These are phyloP conservation scores for Microglena sp. DNA, from an alignment of 139 green algal genomes.

Conservation along the genomic window DNA sequence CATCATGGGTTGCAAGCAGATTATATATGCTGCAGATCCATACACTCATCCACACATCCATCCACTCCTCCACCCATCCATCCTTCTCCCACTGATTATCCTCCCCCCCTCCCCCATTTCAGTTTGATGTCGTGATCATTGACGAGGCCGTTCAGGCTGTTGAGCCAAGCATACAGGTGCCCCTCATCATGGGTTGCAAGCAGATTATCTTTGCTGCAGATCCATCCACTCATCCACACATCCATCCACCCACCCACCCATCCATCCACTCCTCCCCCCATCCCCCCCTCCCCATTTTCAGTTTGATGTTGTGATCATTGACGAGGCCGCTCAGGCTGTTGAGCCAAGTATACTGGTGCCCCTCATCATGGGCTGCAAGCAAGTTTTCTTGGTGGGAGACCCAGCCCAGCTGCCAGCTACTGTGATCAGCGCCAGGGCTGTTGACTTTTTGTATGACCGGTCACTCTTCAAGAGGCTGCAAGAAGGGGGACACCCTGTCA, in stretches of 20 bases:
- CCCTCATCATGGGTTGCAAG: conserved; percentile 51
- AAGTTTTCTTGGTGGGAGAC: conserved; percentile 54
- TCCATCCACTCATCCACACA: no score
- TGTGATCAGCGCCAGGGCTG: conserved; percentile 50
- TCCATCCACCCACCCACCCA: no score
- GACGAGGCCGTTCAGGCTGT: conserved; percentile 73
- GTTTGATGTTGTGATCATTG: conserved; percentile 65
- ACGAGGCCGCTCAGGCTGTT: conserved; percentile 71
- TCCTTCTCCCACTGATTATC: no score
- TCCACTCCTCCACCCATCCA: no score
- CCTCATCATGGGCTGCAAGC: conserved; percentile 49
- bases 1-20: conserved; percentile 49
- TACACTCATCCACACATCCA: no score
- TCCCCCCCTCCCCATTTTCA: neutral
- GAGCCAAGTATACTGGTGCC: conserved; percentile 65
- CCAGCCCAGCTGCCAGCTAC: conserved; percentile 72
- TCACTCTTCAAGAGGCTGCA: conserved; percentile 71
- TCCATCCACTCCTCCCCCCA: neutral
- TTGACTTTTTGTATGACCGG: conserved; percentile 43
- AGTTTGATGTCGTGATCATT: conserved; percentile 62
- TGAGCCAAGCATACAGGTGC: conserved; percentile 59
- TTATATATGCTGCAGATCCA: no score
- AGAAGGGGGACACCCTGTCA: conserved; percentile 14
- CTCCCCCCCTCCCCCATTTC: neutral
- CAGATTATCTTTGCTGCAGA: conserved; percentile 15